Evolutionary conservation across 305 asterid genomes (phyloP), one percentile per base, ranked within the genome.

Genomic region (Stenogyne calaminthoides): DNA sequence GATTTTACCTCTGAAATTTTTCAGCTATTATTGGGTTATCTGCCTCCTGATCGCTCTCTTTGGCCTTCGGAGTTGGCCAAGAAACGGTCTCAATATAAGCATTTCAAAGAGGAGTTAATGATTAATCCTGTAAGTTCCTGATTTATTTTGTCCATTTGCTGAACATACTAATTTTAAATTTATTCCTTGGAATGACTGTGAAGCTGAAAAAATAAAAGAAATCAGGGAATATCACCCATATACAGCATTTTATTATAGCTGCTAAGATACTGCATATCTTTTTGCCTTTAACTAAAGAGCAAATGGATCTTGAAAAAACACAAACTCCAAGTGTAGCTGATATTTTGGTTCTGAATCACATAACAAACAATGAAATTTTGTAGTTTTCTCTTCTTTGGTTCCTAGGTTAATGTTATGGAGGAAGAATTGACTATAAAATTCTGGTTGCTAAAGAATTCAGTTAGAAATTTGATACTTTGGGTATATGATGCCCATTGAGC

Each of bases 31-130:
- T 77, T 94, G 85, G 96, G 96, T 69, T 94, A 91, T 82, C 84
- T 91, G 52, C 98, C 97, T 46, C 64, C 87, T 4, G 97, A 91
- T 80, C 91, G 88, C 66, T 78, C 92, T 9, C 88, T 87, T 69
- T 94, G 99, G 99, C 80, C 95, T 72, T 86, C 95, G 18, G 99
- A 94, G 80, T 81, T 91, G 85, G 79, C 89, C 74, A 91, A 90
- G 80, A 94, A 91, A 85, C 87, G 97, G 78, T 85, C 97, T 59
- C 99, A 94, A 62, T 94, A 94, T 77, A 84, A 80, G 76, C 89
- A 87, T 67, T 94, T 90, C 82, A 92, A 90, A 80, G 99, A 94
- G 74, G 99, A 94, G 71, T 86, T 94, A 76, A 76, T 94, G 79
- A 89, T 90, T 95, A 91, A 86, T 83, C 99, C 98, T 62, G 98